phyloP scores from a whole-genome alignment of 495 filamentous ascomycete species.

The Xeromyces bisporus region DNA sequence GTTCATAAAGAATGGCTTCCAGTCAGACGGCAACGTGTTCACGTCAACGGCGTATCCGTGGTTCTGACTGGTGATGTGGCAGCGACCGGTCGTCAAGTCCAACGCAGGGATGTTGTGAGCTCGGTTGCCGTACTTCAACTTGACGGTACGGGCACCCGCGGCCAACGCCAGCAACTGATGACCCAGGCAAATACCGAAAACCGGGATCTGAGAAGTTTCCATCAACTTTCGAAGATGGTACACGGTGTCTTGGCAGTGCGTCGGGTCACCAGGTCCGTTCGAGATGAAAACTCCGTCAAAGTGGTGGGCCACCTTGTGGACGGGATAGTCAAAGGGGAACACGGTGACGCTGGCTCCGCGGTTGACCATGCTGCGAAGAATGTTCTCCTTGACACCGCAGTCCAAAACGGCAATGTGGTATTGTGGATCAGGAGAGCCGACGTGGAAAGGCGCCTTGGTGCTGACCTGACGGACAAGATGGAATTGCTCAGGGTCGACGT shows the following conservation, averaged over 20 bases:
- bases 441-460: slow-evolving; percentile 95
- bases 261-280: slow-evolving; percentile 95
- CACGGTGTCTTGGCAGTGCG: slow-evolving; percentile 83
- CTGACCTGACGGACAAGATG: slow-evolving; percentile 89
- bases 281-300: slow-evolving; percentile 97
- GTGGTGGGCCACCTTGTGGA: slow-evolving; percentile 94
- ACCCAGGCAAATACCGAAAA: slow-evolving; percentile 94
- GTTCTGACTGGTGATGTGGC: slow-evolving; percentile 97
- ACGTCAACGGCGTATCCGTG: slow-evolving; percentile 96
- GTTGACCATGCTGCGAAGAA: slow-evolving; percentile 77
- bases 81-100: slow-evolving; percentile 85
- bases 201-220: slow-evolving; percentile 74
- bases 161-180: slow-evolving; percentile 70
- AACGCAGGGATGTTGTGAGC: slow-evolving; percentile 96
- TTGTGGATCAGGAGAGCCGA: slow-evolving; percentile 58
- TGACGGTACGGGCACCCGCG: slow-evolving; percentile 69
- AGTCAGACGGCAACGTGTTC: slow-evolving; percentile 62
- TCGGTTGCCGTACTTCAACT: slow-evolving; percentile 95
- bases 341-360: slow-evolving; percentile 79
- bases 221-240: slow-evolving; percentile 79
- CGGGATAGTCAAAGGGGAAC: slow-evolving; percentile 90
- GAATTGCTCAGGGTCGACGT: slow-evolving; percentile 85
- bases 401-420: slow-evolving; percentile 90
- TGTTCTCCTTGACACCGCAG: slow-evolving; percentile 99
- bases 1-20: slow-evolving; percentile 96